Conservation (phyloP, 306 rosid genomes). For the Albizia julibrissin region DNA sequence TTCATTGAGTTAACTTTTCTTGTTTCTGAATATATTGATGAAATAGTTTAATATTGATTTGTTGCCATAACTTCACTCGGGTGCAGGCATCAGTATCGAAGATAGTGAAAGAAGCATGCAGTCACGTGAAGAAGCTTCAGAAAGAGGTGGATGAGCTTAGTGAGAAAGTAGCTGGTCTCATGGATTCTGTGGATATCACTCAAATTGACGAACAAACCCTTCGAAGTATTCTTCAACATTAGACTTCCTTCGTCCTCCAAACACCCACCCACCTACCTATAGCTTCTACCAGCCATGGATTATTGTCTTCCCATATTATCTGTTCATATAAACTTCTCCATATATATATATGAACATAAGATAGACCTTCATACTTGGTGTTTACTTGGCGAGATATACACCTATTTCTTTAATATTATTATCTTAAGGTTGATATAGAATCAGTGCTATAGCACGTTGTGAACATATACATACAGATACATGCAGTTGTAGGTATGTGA, state of each 20-base stretch:
- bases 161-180: constrained; percentile 38
- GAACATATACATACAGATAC: background rate
- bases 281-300: background rate
- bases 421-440: background rate
- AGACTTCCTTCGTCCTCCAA: background rate
- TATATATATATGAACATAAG: background rate
- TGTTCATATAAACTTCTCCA: no score
- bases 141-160: constrained; percentile 48
- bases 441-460: background rate
- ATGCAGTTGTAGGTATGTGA: background rate
- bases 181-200: constrained; percentile 43
- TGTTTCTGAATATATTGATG: no score
- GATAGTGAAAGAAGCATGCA: constrained; percentile 41
- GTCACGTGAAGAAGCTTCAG: constrained; percentile 46
- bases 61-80: background rate
- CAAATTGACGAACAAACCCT: constrained; percentile 39
- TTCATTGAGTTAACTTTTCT: no score
- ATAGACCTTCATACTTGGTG: background rate
- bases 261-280: background rate
- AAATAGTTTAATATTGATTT: background rate
- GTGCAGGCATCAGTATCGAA: constrained; percentile 40
- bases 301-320: background rate
- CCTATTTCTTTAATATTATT: no score
- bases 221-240: constrained; percentile 33
- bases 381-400: no score